Evolutionary conservation across 2,329 filamentous ascomycete genomes (phyloP), one percentile per base, ranked within the genome.

Genomic region (Clonostachys byssicola): DNA sequence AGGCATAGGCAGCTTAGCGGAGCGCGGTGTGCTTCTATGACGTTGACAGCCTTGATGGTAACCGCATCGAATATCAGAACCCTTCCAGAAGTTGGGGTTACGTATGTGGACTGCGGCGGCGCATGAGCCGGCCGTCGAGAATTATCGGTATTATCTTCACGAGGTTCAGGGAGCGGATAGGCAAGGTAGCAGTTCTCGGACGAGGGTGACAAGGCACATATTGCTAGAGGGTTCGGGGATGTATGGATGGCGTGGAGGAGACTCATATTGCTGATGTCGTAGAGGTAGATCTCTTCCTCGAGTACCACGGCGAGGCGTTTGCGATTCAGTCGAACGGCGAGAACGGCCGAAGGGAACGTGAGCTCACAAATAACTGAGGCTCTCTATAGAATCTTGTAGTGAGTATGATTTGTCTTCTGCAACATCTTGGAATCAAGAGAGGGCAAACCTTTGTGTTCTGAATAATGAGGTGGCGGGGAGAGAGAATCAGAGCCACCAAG

Each of bases 241-340:
- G 92, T 97, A 49, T 91, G 84, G 54, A 97, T 95, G 6, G 90
- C 95, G 66, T 91, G 88, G 39, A 97, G 77, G 49, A 97, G 81
- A 59, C 88, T 92, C 92, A 99, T 97, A 63, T 96, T 97, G 68
- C 92, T 91, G 55, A 99, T 97, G 66, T 99, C 94, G 72, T 99
- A 99, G 43, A 99, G 80, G 69, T 97, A 99, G 52, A 97, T 95
- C 64, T 96, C 88, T 58, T 96, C 91, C 65, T 99, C 94, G 48
- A 97, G 78, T 13, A 97, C 86, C 34, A 99, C 92, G 12, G 94
- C 90, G 23, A 99, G 79, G 36, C 94, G 85, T 67, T 96, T 97
- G 56, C 94, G 82, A 67, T 99, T 99, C 59, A 99, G 75, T 54
- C 92, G 88, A 49, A 99, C 90, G 17, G 92, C 92, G 39, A 97